phyloP scores from a whole-genome alignment of 139 green algal species.

The Chlorella sp. region DNA sequence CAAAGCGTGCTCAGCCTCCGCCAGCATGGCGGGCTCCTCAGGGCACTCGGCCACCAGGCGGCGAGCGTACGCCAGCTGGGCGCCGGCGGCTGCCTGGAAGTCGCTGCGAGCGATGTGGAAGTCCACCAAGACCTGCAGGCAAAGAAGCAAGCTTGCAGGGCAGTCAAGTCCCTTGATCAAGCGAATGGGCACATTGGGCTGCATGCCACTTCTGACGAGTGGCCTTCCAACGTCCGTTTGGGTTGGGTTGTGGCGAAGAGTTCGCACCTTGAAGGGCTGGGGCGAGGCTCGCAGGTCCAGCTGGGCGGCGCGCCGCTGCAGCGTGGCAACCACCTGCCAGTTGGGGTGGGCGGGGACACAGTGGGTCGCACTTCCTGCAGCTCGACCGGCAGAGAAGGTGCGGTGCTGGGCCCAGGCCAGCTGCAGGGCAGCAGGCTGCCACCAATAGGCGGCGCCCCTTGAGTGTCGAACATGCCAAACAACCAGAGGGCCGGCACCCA shows the following conservation, averaged over 20 bases:
- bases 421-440: too few relatives aligned
- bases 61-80: constrained; percentile 39
- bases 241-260: too few relatives aligned
- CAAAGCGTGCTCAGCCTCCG: constrained; percentile 24
- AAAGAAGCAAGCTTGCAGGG: background rate
- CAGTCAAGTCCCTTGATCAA: too few relatives aligned
- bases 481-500: background rate
- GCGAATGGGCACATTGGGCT: too few relatives aligned
- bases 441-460: too few relatives aligned
- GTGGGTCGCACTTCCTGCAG: too few relatives aligned
- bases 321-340: background rate
- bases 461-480: too few relatives aligned
- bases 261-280: constrained; percentile 41
- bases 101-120: constrained; percentile 39
- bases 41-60: constrained; percentile 32
- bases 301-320: constrained; percentile 31
- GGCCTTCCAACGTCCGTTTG: background rate
- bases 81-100: constrained; percentile 41
- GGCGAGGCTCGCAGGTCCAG: constrained; percentile 20
- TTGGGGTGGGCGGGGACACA: too few relatives aligned
- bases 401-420: too few relatives aligned
- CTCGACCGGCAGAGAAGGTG: too few relatives aligned
- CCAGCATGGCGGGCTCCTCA: background rate
- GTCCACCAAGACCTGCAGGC: constrained; percentile 41
- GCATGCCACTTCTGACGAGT: background rate